phyloP scores from a whole-genome alignment of 78 protist species.

The Planoprotostelium fungivorum region DNA sequence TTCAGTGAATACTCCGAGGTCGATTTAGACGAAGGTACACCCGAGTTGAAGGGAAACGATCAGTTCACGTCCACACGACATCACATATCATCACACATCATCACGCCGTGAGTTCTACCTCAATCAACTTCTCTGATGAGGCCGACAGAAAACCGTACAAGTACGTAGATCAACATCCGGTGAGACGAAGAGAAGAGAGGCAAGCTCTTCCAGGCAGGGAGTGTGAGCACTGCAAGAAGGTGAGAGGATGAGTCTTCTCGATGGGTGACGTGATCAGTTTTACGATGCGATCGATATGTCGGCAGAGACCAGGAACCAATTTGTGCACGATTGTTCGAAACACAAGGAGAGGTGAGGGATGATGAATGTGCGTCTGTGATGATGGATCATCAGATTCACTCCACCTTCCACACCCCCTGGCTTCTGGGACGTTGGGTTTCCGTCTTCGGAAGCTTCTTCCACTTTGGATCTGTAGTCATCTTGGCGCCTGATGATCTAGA shows the following conservation, averaged over 20 bases:
- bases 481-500: too few relatives aligned
- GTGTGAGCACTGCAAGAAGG: not conserved
- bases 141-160: not conserved
- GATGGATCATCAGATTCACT: not conserved
- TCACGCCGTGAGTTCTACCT: not conserved
- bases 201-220: not conserved
- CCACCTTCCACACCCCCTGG: constrained; percentile 10
- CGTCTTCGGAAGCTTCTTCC: too few relatives aligned
- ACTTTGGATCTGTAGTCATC: too few relatives aligned
- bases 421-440: constrained; percentile 12
- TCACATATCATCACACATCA: not conserved
- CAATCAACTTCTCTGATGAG: not conserved
- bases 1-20: not conserved
- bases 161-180: not conserved
- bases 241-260: not conserved
- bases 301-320: not conserved
- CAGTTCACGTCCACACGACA: not conserved
- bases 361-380: not conserved
- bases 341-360: not conserved
- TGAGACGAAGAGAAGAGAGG: not conserved
- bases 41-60: not conserved
- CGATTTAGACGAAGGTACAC: not conserved
- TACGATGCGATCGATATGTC: not conserved
- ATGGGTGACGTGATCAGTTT: not conserved
- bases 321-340: not conserved